phyloP scores from a whole-genome alignment of 2,329 filamentous ascomycete genomes.

The Pseudogymnoascus sp. region DNA sequence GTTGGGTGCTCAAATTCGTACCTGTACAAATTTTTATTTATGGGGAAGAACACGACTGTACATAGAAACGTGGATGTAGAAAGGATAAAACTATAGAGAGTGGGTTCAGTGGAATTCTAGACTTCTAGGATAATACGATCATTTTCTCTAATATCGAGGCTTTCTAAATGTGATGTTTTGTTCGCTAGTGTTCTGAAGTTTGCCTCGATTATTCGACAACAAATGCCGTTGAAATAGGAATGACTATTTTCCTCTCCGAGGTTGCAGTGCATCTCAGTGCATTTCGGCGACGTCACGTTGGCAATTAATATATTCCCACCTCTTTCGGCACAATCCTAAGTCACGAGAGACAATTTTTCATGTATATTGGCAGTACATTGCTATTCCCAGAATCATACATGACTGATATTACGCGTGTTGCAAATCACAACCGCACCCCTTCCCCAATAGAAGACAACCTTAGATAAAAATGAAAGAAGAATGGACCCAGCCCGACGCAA shows the following conservation, averaged over 20 bases:
- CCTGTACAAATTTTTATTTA: conserved; percentile 8
- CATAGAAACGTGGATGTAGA: neutral
- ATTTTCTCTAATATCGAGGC: neutral
- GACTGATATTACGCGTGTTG: conserved; percentile 4
- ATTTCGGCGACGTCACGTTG: neutral
- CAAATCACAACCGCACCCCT: neutral
- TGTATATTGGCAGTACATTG: neutral
- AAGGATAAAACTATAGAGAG: neutral
- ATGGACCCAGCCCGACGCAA: neutral
- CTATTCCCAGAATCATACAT: neutral
- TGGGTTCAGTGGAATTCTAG: neutral
- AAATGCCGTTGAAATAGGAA: neutral
- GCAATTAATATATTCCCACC: neutral
- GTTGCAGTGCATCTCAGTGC: neutral
- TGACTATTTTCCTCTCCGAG: conserved; percentile 1
- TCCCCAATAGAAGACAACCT: neutral
- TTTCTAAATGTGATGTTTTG: too few species aligned
- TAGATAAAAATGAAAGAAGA: neutral
- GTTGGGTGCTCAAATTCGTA: neutral
- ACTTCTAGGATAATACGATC: conserved; percentile 3
- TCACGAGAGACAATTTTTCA: neutral
- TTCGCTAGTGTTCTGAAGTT: too few species aligned
- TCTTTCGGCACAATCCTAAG: neutral
- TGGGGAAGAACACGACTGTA: conserved; percentile 1
- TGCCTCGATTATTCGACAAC: neutral